Conservation (phyloP, 2,329 filamentous ascomycete genomes). For the Ophiostoma novo-ulmi region DNA sequence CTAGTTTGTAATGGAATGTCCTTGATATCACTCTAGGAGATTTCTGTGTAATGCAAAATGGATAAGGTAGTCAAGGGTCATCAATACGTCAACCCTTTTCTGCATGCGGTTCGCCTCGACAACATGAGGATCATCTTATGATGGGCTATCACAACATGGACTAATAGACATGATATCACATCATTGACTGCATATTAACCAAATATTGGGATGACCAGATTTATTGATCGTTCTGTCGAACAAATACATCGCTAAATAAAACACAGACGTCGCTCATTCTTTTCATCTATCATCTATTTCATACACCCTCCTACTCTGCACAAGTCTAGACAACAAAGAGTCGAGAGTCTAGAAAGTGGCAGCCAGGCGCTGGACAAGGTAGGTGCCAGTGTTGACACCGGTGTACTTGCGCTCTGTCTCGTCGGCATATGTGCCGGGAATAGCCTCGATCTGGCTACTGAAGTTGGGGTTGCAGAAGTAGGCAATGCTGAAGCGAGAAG, state of each 20-base stretch:
- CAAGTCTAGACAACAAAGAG: too few species aligned
- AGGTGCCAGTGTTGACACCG: conserved; percentile 72
- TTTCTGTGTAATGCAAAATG: too few species aligned
- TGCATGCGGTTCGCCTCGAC: too few species aligned
- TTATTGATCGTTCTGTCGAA: conserved; percentile 8
- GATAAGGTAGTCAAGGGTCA: too few species aligned
- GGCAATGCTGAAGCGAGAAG: conserved; percentile 73
- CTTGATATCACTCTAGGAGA: too few species aligned
- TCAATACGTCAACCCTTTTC: too few species aligned
- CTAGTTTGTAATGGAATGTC: too few species aligned
- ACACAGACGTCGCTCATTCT: not conserved
- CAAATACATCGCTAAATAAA: conserved; percentile 10
- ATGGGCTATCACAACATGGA: too few species aligned
- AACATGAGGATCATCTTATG: too few species aligned
- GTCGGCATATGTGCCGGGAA: conserved; percentile 67
- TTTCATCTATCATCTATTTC: not conserved
- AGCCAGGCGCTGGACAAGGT: conserved; percentile 69
- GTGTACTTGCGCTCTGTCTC: conserved; percentile 72
- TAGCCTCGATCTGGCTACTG: conserved; percentile 67
- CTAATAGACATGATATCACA: too few species aligned
- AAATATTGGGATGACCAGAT: not conserved
- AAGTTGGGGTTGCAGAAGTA: conserved; percentile 90
- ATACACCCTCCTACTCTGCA: not conserved
- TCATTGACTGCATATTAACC: too few species aligned
- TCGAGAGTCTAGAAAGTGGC: conserved; percentile 57